Base-by-base conservation (phyloP, 768 basidiomycete species). In the Cubamyces sp. region DNA sequence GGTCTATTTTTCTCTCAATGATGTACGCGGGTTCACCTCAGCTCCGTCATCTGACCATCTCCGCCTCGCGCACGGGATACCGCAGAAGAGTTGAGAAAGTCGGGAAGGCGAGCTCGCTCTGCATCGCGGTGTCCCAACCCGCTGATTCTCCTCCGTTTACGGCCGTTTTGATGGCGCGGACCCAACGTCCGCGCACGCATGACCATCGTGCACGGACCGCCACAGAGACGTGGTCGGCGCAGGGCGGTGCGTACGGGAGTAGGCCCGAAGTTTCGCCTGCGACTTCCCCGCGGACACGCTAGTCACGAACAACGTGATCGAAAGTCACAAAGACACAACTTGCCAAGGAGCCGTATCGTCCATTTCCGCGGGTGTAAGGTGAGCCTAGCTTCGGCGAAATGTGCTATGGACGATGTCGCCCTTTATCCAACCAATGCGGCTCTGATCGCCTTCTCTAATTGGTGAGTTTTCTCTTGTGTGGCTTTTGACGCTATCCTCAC, bases 191-290 rank as follows among this genome's bases (percentile, higher is more conserved):
- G n/a, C 21, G n/a, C 49, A 25, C 40, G 48, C 49, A 51, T 59
- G 57, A 59, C 57, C 57, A 3, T 6, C 12, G 40, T n/a, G 26
- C 28, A n/a, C 57, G 57, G 57, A 23, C 57, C 49, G 57, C 26
- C 2, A 40, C 19, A 41, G 28, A 41, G 30, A 19, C 4, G 9
- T 45, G 41, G 18, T 34, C n/a, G 16, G 19, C 9, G 42, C 42
- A 43, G 0, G 45, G 8, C 45, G 19, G 55, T 19, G 21, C 34
- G n/a, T 19, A 45, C 18, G 43, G 41, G n/a, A 51, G 21, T 56
- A 45, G 30, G 41, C 34, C 57, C 57, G 57, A 57, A 30, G 48
- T 50, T 57, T 57, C 39, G 23, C 57, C 57, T 30, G 25, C 45
- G 47, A 8, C 28, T 45, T 19, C 40, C 45, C 47, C 15, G 39